These are phyloP conservation scores for Laguncularia racemosa DNA, from an alignment of 345 rosid genomes.

Conservation along the genomic window DNA sequence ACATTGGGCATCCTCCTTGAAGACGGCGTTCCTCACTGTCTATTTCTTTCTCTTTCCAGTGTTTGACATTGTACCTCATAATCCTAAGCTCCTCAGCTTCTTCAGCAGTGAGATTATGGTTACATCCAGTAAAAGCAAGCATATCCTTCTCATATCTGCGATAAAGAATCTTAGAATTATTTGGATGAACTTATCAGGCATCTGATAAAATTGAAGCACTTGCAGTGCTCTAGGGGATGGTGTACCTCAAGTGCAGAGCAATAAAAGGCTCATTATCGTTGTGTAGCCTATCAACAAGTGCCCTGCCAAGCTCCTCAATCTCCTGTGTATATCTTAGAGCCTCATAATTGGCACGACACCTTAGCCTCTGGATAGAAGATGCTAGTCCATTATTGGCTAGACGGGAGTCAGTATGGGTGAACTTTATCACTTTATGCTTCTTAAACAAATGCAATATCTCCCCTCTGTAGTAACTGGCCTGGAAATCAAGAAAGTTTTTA, in stretches of 20 bases:
- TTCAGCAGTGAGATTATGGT: conserved; percentile 64
- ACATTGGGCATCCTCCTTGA: conserved; percentile 96
- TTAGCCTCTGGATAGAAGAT: conserved; percentile 57
- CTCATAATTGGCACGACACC: conserved; percentile 92
- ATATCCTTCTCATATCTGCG: conserved; percentile 97
- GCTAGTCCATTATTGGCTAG: conserved; percentile 88
- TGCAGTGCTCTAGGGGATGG: not conserved
- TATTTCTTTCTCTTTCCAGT: conserved; percentile 99
- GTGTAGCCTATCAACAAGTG: conserved; percentile 61
- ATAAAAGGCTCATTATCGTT: conserved; percentile 61
- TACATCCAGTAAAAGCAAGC: conserved; percentile 99
- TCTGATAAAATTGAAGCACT: no score
- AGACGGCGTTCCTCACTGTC: conserved; percentile 55
- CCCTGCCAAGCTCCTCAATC: conserved; percentile 64
- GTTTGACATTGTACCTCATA: conserved; percentile 76
- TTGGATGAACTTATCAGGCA: not conserved
- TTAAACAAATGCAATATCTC: conserved; percentile 62
- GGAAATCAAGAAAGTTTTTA: conserved; percentile 19
- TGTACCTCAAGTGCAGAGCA: conserved; percentile 86
- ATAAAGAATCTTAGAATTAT: not conserved
- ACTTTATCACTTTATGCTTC: conserved; percentile 76
- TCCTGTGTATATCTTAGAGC: conserved; percentile 65
- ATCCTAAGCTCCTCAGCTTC: conserved; percentile 71
- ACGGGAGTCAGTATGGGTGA: conserved; percentile 87
- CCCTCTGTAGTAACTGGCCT: conserved; percentile 91